Evolutionary conservation across 768 basidiomycete genomes (phyloP), one percentile per base, ranked within the genome.

Genomic region (Mycena belliarum): DNA sequence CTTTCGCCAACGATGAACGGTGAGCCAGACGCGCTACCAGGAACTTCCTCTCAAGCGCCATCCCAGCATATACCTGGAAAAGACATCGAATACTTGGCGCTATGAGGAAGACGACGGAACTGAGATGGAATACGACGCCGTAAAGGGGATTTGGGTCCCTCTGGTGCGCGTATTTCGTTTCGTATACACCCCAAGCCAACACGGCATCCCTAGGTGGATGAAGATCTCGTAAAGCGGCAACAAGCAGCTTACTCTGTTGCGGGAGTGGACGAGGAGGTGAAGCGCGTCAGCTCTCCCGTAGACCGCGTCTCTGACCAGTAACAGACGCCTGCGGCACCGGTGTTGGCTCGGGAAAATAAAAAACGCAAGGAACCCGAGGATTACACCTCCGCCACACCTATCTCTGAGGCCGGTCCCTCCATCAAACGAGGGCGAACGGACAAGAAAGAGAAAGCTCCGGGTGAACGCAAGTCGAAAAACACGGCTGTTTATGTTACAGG

Each of bases 261-360:
- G 15, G 97, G 96, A 11, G 95, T 99, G 23, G 96, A 99, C 69
- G 97, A 98, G 78, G 83, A 87, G 76, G 95, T 93, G 70, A 69
- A 86, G 73, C 56, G 37, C 57, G 48, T 62, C 56, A 60, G 23
- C 25, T 57, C 23, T 29, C 29, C 23, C 52, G 18, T 33, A 49
- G 20, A 24, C 26, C 46, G 64, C 61, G 57, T 65, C 54, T 63
- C 60, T 68, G 58, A 65, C 66, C 20, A 29, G 60, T 64, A 54
- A 60, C n/a, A 57, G 95, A 83, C 86, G 4, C 93, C 95, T 37
- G 92, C 91, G 21, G 93, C 91, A 10, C 92, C 94, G 1, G 88
- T 95, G 18, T 74, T 92, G 64, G 88, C 82, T 74, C 91, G 85
- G 67, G 83, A 76, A 72, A 91, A 79, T 73, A 93, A 87, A 75